phyloP scores from a whole-genome alignment of 1,284 basidiomycete genomes.

The Amylostereum chailletii region DNA sequence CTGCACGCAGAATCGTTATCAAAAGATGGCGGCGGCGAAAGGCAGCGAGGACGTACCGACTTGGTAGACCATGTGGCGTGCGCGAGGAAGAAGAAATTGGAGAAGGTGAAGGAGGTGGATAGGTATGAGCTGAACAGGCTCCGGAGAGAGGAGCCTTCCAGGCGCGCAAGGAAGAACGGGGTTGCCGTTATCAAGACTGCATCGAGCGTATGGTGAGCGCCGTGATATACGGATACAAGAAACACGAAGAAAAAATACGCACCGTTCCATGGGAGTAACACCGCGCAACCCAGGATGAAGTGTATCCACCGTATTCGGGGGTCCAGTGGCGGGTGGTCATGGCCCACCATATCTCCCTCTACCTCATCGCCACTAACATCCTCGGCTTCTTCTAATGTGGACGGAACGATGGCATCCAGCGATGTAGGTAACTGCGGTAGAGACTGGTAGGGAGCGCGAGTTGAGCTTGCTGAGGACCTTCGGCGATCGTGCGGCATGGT shows the following conservation, averaged over 20 bases:
- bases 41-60: constrained; percentile 35
- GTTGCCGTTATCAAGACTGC: constrained; percentile 70
- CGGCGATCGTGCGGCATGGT: constrained; percentile 5
- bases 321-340: constrained; percentile 23
- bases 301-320: constrained; percentile 48
- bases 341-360: constrained; percentile 13
- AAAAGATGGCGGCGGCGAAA: not conserved
- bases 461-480: constrained; percentile 4
- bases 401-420: constrained; percentile 6
- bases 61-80: constrained; percentile 63
- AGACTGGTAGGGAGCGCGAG: constrained; percentile 12
- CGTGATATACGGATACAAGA: constrained; percentile 1
- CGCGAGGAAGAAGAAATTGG: constrained; percentile 61
- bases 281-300: constrained; percentile 65
- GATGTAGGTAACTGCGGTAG: constrained; percentile 15
- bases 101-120: constrained; percentile 51
- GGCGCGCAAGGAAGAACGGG: constrained; percentile 62
- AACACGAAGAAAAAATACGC: constrained; percentile 20
- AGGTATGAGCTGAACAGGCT: constrained; percentile 64
- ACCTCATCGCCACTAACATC: constrained; percentile 29
- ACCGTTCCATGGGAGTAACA: constrained; percentile 79
- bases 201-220: constrained; percentile 1
- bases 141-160: constrained; percentile 46
- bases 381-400: constrained; percentile 15
- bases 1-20: constrained; percentile 17